Evolutionary conservation across 2,329 filamentous ascomycete species (phyloP), one percentile per base, ranked within the genome.

Genomic region (Cercospora sesami): DNA sequence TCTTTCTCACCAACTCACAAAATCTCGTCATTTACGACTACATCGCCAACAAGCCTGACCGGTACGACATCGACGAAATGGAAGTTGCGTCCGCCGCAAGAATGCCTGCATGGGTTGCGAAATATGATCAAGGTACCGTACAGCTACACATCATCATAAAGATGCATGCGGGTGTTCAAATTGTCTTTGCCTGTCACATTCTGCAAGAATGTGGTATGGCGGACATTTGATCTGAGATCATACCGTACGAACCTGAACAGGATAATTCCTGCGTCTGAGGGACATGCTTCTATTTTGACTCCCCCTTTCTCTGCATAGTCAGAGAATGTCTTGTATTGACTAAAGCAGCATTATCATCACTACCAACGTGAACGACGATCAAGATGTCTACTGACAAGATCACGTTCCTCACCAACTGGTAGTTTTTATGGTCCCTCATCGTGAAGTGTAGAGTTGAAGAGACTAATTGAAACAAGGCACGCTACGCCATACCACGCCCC

Each of bases 391-490:
- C 90, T 80, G 90, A 93, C 79, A 93, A 93, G 88, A 92, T 93
- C 77, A 93, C 90, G 63, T 93, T 93, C 83, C 84, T 93, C 79
- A 91, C 90, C 82, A 93, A 93, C 85, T 93, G 91, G 91, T 92
- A 87, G 60, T 5, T 51, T 5, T 5, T 51, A 51, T 7, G 18
- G 3, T 10, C 18, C n/a, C 45, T 23, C 8, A 4, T 10, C 18
- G 2, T 18, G 8, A 21, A 18, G 45, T 23, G 21, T 23, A 16
- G 48, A 4, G 4, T 7, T 26, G 21, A 4, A 3, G 12, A 51
- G 21, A 53, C 48, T 53, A 53, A 53, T 16, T 7, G 48, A 28
- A 28, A 26, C 14, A 58, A 92, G 91, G 91, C 90, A 92, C 81
- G 90, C 91, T 61, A 93, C 90, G 78, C 90, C 91, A 71, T 93